Evolutionary conservation across 805 yeast genomes (phyloP), one percentile per base, ranked within the genome.

Genomic region (Saturnispora gosingensis): DNA sequence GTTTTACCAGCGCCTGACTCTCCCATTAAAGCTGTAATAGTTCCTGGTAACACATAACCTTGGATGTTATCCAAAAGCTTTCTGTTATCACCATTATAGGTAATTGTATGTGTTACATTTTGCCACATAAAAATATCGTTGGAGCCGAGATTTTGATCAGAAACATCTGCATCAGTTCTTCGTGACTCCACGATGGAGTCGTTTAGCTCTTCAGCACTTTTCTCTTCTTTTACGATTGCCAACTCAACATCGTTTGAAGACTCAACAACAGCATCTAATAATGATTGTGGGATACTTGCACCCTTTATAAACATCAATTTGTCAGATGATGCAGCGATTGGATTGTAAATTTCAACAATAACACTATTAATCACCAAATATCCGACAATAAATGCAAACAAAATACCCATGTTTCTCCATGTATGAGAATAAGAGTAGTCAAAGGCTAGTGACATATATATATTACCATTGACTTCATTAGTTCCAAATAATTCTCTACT

Each of bases 391-490:
- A 71, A 75, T 5, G 63, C 76, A 58, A 75, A 53, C 51, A 71
- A 50, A 52, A 77, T 73, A 53, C 82, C 96, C 52, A 83, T 73
- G 64, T 88, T 85, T 71, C 95, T 80, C 96, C 96, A 88, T 47
- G 77, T 74, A 65, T 88, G 87, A 20, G 66, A 56, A 59, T 74
- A 79, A 20, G 62, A 61, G 70, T 82, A 88, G 42, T 66, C 61
- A 65, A 66, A 87, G 8, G 80, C 63, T 3, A 59, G 59, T 5
- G 55, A 54, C 11, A 81, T 50, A 58, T 78, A 82, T 18, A 63
- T 61, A 52, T 75, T 78, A 62, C 87, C 88, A 54, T 63, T 62
- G 35, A 82, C 85, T 52, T 64, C 63, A 16, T 61, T 53, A 8
- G 72, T 47, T 18, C 61, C 58, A 44, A 59, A 60, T 10, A 56